Evolutionary conservation across 768 basidiomycete species (phyloP).

Genomic region (Cantharellus anzutake): DNA sequence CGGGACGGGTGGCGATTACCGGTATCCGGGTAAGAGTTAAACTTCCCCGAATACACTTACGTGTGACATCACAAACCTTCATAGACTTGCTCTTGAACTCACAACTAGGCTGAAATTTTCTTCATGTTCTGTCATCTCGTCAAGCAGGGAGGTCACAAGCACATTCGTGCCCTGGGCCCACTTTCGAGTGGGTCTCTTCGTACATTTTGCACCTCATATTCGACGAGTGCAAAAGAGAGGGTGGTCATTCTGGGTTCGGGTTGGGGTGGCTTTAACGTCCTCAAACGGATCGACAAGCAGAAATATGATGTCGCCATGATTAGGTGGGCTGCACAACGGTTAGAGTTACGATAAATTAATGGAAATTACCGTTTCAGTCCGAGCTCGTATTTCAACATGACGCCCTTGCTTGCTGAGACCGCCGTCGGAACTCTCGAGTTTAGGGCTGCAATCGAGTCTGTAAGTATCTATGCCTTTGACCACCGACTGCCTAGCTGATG

Average conservation of each 20-base stretch:
- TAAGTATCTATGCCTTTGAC: slow-evolving; percentile 18
- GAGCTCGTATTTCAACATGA: slow-evolving; percentile 45
- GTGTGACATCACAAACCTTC: too few species aligned
- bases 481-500: slow-evolving; percentile 26
- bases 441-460: slow-evolving; percentile 62
- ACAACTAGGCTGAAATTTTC: too few species aligned
- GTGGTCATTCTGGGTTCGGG: not conserved
- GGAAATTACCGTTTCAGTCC: slow-evolving; percentile 16
- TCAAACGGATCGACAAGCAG: not conserved
- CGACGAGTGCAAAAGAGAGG: not conserved
- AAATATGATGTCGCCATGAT: slow-evolving; percentile 1
- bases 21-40: too few species aligned
- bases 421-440: slow-evolving; percentile 76
- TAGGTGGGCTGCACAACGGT: not conserved
- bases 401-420: slow-evolving; percentile 45
- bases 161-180: too few species aligned
- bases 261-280: not conserved
- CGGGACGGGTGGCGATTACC: too few species aligned
- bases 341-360: not conserved
- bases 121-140: too few species aligned
- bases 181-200: too few species aligned
- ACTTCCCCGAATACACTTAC: too few species aligned
- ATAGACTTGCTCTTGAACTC: too few species aligned
- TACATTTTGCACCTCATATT: too few species aligned
- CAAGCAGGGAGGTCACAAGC: too few species aligned